phyloP scores from a whole-genome alignment of 257 asterid species.

The Euphrasia confusa region DNA sequence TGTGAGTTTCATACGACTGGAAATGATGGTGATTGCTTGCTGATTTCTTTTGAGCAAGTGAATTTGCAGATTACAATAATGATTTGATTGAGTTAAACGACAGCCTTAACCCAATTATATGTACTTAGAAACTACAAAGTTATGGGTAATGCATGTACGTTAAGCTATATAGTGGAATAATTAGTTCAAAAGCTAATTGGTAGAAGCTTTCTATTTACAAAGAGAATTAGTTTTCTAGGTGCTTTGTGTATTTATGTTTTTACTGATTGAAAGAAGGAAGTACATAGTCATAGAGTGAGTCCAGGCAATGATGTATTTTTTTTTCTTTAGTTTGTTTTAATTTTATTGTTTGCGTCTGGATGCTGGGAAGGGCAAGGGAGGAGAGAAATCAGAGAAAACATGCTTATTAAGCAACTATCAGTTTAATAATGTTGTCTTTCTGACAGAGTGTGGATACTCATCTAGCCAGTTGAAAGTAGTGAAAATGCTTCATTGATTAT shows the following conservation, averaged over 20 bases:
- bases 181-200: background rate
- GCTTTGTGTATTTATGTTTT: background rate
- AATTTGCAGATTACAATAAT: background rate
- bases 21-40: constrained; percentile 5
- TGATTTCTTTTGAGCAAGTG: background rate
- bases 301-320: background rate
- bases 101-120: constrained; percentile 5
- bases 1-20: background rate
- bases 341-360: background rate
- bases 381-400: background rate
- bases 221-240: background rate
- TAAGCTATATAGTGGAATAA: background rate
- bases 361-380: background rate
- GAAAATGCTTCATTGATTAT: background rate
- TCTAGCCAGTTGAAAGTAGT: background rate
- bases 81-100: background rate
- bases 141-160: constrained; percentile 3
- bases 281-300: background rate
- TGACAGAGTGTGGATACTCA: background rate
- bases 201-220: background rate
- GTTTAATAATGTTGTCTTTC: background rate
- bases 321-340: background rate
- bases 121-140: constrained; percentile 6
- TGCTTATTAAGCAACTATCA: background rate
- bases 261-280: background rate